A percentile compares a stretch with the other conserved stretches of the same genome.
Conservation (phyloP, 768 basidiomycete genomes). For the Flagelloscypha sp. region DNA sequence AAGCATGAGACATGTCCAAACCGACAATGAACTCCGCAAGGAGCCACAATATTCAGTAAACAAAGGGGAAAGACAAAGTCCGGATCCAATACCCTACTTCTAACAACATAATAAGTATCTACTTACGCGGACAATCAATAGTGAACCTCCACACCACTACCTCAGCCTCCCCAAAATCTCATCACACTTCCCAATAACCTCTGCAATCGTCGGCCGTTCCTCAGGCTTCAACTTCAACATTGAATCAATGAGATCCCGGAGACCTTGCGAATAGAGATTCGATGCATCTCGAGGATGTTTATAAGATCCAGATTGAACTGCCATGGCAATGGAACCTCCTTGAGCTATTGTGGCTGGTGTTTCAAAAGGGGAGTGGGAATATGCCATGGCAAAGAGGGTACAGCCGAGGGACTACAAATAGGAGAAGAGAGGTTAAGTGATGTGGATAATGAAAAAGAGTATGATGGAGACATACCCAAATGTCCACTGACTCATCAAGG, state of each 20-base stretch:
- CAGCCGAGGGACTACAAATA: constrained; percentile 84
- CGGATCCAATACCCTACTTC: no score
- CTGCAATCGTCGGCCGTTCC: constrained; percentile 75
- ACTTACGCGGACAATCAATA: no score
- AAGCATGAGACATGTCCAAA: no score
- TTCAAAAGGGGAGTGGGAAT: constrained; percentile 95
- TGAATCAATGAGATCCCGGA: constrained; percentile 73
- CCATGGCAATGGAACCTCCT: constrained; percentile 96
- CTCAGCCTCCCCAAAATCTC: no score
- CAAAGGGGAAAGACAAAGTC: no score
- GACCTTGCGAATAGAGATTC: constrained; percentile 83
- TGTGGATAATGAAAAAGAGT: neutral
- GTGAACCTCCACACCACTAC: no score
- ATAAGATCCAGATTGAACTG: constrained; percentile 89
- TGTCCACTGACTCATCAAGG: constrained; percentile 92
- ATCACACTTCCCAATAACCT: no score
- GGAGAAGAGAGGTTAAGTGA: constrained; percentile 5
- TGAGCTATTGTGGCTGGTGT: constrained; percentile 86
- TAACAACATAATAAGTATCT: no score
- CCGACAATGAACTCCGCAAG: no score
- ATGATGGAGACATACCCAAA: constrained; percentile 60
- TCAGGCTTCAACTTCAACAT: constrained; percentile 80
- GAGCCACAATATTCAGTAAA: no score
- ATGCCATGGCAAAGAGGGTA: constrained; percentile 89
- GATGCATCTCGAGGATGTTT: constrained; percentile 78